Evolutionary conservation across 805 yeast species (phyloP).

Genomic region (Zygosaccharomyces gambellarensis): DNA sequence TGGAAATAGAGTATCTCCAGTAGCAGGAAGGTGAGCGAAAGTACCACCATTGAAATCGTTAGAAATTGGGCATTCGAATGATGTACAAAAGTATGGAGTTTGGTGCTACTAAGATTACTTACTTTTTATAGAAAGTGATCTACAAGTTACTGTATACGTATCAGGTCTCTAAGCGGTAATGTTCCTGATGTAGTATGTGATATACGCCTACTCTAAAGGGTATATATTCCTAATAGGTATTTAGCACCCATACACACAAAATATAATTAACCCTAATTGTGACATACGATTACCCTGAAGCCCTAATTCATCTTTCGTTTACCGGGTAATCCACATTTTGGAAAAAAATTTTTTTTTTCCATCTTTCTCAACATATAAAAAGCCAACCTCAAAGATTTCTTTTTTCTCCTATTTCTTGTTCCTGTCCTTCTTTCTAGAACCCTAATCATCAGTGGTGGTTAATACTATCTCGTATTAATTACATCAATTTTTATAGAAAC

Average conservation of each 20-base stretch:
- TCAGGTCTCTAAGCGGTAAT: neutral
- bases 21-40: neutral
- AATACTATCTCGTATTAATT: conserved; percentile 41
- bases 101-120: neutral
- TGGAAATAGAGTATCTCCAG: too few species aligned
- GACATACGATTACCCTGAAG: too few species aligned
- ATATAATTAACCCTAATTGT: neutral
- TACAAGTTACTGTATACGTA: neutral
- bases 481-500: conserved; percentile 34
- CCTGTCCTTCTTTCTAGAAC: conserved; percentile 17
- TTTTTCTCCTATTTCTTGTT: too few species aligned
- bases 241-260: neutral
- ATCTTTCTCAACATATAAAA: neutral
- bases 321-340: conserved; percentile 1
- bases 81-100: neutral
- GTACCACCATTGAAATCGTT: neutral
- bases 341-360: neutral
- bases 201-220: too few species aligned
- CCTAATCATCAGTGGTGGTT: conserved; percentile 40
- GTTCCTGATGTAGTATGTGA: neutral
- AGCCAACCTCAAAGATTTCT: neutral
- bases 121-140: neutral
- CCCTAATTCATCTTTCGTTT: neutral
- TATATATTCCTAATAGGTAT: neutral
- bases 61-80: neutral